Evolutionary conservation across 2,329 filamentous ascomycete species (phyloP), one percentile per base, ranked within the genome.

Genomic region (Calonectria multiphialidica): DNA sequence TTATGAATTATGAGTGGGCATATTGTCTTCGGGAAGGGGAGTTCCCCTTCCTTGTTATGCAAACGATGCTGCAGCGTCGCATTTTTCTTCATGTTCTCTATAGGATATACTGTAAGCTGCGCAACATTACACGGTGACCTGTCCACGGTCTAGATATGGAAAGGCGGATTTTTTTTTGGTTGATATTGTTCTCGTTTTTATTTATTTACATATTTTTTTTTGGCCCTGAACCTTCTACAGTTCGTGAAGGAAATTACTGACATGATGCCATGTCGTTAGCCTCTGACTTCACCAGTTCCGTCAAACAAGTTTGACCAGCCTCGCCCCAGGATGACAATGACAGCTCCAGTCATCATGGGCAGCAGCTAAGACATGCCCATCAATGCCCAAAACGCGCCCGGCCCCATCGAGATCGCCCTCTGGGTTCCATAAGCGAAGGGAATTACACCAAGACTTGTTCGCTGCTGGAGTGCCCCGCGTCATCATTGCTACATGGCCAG

Each of bases 401-500:
- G 23, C 37, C 49, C 37, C 59, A 57, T 59, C 28, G 9, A n/a
- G 67, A 65, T 59, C 61, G 49, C 16, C 50, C 30, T 5, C 49
- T 10, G 30, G 30, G 50, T 61, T 55, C 30, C 53, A 37, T 35
- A 53, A 57, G 30, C 50, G 44, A 44, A 23, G 35, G 23, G 8
- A 35, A 45, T 42, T 25, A 12, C 13, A 59, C 6, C 15, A 37
- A 18, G 25, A 40, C 66, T 67, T 18, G 35, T 8, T 66, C 71
- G 53, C 53, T 16, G 63, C 70, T 18, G 72, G 72, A 72, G 68
- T 74, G 69, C 71, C 30, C 70, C 75, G 76, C 77, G 78, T 80
- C 78, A 80, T 80, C 75, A 76, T 74, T 77, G 74, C 72, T 68
- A 55, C 71, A 74, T 75, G 12, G 47, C 40, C 71, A 49, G 28